phyloP scores from a whole-genome alignment of 495 filamentous ascomycete species.

The Elasticomyces elasticus region DNA sequence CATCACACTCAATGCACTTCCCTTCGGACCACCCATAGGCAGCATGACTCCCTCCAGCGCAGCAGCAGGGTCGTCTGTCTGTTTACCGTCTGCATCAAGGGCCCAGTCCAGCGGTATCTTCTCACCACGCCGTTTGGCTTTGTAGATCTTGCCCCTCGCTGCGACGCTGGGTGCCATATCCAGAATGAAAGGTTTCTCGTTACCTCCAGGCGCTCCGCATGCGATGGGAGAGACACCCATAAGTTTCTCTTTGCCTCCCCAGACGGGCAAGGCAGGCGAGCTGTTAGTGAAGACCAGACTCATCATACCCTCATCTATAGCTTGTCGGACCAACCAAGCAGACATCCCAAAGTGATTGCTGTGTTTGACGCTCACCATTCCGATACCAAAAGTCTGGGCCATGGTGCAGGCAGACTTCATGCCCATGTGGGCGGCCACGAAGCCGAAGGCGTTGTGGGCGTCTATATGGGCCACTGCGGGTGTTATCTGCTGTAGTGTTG shows the following conservation, averaged over 20 bases:
- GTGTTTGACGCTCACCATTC: conserved; percentile 61
- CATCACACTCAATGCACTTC: conserved; percentile 62
- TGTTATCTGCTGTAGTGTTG: conserved; percentile 48
- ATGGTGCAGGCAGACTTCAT: conserved; percentile 56
- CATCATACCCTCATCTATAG: conserved; percentile 62
- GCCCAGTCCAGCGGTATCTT: conserved; percentile 68
- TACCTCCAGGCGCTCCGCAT: conserved; percentile 57
- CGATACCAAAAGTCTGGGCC: conserved; percentile 57
- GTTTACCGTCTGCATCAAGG: conserved; percentile 56
- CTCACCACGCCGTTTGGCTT: conserved; percentile 59
- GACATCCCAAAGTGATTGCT: conserved; percentile 77
- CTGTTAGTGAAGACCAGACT: conserved; percentile 71
- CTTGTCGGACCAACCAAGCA: conserved; percentile 67
- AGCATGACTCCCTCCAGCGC: conserved; percentile 66
- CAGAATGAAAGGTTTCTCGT: conserved; percentile 53
- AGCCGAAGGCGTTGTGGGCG: conserved; percentile 65
- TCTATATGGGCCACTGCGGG: conserved; percentile 59
- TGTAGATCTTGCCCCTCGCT: conserved; percentile 67
- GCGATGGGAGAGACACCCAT: conserved; percentile 73
- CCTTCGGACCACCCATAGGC: conserved; percentile 72
- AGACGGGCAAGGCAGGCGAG: conserved; percentile 62
- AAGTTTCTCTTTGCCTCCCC: conserved; percentile 56
- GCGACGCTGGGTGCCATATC: conserved; percentile 72
- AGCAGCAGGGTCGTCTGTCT: conserved; percentile 54
- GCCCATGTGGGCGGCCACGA: conserved; percentile 51